A percentile compares a stretch with the other conserved stretches of the same genome.
Evolutionary conservation across 768 basidiomycete genomes (phyloP).

Genomic region (Tulasnella sp.): DNA sequence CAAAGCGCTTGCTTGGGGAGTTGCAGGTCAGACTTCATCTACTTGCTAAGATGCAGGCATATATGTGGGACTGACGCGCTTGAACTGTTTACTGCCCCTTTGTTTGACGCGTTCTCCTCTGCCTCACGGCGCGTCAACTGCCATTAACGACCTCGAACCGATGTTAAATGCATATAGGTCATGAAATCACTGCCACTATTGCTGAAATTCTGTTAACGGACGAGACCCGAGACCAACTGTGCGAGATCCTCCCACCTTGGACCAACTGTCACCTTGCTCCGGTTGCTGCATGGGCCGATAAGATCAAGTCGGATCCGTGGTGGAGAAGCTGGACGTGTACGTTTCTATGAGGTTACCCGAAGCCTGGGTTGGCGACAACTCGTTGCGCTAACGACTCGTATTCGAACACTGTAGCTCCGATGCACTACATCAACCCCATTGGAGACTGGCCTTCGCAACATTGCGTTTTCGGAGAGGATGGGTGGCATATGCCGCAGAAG

Average conservation of each 20-base stretch:
- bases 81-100: background rate
- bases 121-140: background rate
- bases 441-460: conserved; percentile 66
- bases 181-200: conserved; percentile 88
- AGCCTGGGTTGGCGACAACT: background rate
- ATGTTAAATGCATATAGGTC: conserved; percentile 36
- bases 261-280: conserved; percentile 69
- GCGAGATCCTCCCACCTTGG: conserved; percentile 45
- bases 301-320: conserved; percentile 31
- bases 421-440: conserved; percentile 65
- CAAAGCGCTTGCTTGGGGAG: background rate
- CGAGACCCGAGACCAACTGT: conserved; percentile 52
- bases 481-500: conserved; percentile 50
- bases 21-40: background rate
- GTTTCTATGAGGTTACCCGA: background rate
- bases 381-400: background rate
- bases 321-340: conserved; percentile 13
- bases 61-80: background rate
- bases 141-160: background rate
- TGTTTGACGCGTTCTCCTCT: background rate
- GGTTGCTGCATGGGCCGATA: conserved; percentile 85
- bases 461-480: conserved; percentile 63
- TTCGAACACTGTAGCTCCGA: conserved; percentile 26
- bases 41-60: background rate
- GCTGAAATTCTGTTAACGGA: conserved; percentile 83